Conservation (phyloP, 1,284 basidiomycete species). For the Sphaerobolus stellatus region DNA sequence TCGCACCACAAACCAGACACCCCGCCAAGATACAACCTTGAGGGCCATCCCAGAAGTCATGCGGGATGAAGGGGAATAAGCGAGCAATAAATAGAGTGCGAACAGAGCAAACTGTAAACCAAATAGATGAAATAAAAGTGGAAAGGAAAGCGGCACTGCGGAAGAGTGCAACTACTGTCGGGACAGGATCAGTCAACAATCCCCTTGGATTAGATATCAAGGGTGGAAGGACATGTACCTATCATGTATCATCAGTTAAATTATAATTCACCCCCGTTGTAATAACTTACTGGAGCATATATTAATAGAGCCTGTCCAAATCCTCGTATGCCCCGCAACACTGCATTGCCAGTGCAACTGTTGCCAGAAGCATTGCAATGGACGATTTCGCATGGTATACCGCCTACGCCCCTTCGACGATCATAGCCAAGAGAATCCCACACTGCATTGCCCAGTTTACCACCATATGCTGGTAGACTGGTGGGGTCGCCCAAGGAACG, state of each 20-base stretch:
- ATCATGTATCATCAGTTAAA: slow-evolving; percentile 12
- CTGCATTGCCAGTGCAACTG: slow-evolving; percentile 60
- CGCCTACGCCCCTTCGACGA: slow-evolving; percentile 54
- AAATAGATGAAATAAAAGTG: slow-evolving; percentile 67
- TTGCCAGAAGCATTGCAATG: slow-evolving; percentile 54
- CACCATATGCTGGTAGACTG: slow-evolving; percentile 60
- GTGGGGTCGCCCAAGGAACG: slow-evolving; percentile 60
- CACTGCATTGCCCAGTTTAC: slow-evolving; percentile 41
- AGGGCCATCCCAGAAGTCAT: slow-evolving; percentile 76
- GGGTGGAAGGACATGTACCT: slow-evolving; percentile 70
- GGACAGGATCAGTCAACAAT: slow-evolving; percentile 37
- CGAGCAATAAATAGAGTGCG: slow-evolving; percentile 63
- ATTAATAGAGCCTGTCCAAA: slow-evolving; percentile 62
- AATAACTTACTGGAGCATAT: slow-evolving; percentile 60
- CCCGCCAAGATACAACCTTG: slow-evolving; percentile 63
- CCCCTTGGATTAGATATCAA: slow-evolving; percentile 56
- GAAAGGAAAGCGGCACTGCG: slow-evolving; percentile 72
- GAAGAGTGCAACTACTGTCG: slow-evolving; percentile 47
- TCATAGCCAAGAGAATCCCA: slow-evolving; percentile 58
- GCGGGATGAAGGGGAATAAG: slow-evolving; percentile 61
- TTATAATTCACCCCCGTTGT: not conserved
- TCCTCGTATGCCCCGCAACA: slow-evolving; percentile 50
- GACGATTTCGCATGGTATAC: slow-evolving; percentile 70
- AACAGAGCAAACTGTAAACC: slow-evolving; percentile 64
- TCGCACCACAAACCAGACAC: slow-evolving; percentile 69